Base-by-base conservation (phyloP, 495 filamentous ascomycete species). In the Talaromyces proteolyticus region DNA sequence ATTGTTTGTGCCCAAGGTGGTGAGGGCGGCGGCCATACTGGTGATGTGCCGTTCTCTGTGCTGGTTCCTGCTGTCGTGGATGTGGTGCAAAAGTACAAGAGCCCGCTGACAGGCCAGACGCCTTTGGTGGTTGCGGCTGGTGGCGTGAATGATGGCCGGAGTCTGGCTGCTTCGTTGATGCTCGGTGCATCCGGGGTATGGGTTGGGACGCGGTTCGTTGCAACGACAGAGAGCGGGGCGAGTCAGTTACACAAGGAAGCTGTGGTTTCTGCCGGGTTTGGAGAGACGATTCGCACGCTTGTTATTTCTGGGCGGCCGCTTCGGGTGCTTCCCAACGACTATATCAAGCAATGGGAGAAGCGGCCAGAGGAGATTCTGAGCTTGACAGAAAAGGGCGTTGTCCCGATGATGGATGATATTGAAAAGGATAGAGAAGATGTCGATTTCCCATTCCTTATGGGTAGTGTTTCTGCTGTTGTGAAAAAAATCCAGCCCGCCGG, bases 141-240 rank as follows among this genome's bases (percentile, higher is more conserved):
- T 2, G 88, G 88, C 2, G 73, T 92, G 6, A 78, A 75, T 51
- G 82, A 88, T 62, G 88, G 88, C 6, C 69, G 86, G 12, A 80
- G 80, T 54, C 60, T 92, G 59, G 88, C 87, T 6, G 76, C 79
- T 29, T 76, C 78, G 48, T 61, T 92, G 69, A 85, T 86, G 81
- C 76, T 86, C 50, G 88, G 88, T 4, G 87, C 86, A 6, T 68
- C 69, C 6, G 87, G 84, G 20, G 88, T 89, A 2, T 92, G 87
- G 88, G 86, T 92, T 4, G 89, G 89, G 2, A 95, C 90, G 56
- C 68, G 89, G 42, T 93, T 94, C 66, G 87, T 95, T 11, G 89
- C 90, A 10, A 78, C 77, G 22, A 67, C 67, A 25, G 89, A 94
- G 73, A 89, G 88, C 5, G 85, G 82, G 19, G 88, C 87, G 48